Conservation (phyloP, 257 asterid species). For the Ophiorrhiza pumila region DNA sequence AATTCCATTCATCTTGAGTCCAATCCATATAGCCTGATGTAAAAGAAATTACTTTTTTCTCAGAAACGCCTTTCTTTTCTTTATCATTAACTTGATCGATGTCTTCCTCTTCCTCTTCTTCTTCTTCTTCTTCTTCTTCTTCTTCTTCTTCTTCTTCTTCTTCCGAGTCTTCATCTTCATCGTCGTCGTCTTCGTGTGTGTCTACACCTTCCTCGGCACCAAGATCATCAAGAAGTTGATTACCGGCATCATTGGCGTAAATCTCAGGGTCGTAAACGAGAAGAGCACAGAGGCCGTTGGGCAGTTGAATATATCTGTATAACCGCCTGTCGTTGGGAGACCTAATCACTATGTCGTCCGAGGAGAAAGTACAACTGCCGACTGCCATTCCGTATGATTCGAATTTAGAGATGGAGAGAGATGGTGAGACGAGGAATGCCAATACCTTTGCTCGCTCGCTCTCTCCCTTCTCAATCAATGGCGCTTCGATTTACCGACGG, state of each 20-base stretch:
- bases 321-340: slow-evolving; percentile 82
- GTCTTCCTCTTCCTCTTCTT: slow-evolving; percentile 33
- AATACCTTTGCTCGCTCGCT: background rate
- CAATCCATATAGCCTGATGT: background rate
- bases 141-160: slow-evolving; percentile 36
- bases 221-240: slow-evolving; percentile 11
- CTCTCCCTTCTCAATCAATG: background rate
- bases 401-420: background rate
- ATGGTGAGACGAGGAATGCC: background rate
- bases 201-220: slow-evolving; percentile 42
- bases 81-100: slow-evolving; percentile 3
- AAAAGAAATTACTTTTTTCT: slow-evolving; percentile 58
- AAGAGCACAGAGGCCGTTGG: slow-evolving; percentile 81
- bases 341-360: slow-evolving; percentile 70
- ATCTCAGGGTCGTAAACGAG: slow-evolving; percentile 98
- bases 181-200: slow-evolving; percentile 38
- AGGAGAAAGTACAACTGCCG: slow-evolving; percentile 52
- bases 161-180: slow-evolving; percentile 29
- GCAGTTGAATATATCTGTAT: slow-evolving; percentile 76
- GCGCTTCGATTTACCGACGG: background rate
- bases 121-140: slow-evolving; percentile 27
- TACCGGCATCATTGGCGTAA: slow-evolving; percentile 34
- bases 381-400: slow-evolving; percentile 40
- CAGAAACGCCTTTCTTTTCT: slow-evolving; percentile 41
- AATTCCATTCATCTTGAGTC: background rate